phyloP scores from a whole-genome alignment of 129 eudicot genomes.

The Saposhnikovia divaricata region DNA sequence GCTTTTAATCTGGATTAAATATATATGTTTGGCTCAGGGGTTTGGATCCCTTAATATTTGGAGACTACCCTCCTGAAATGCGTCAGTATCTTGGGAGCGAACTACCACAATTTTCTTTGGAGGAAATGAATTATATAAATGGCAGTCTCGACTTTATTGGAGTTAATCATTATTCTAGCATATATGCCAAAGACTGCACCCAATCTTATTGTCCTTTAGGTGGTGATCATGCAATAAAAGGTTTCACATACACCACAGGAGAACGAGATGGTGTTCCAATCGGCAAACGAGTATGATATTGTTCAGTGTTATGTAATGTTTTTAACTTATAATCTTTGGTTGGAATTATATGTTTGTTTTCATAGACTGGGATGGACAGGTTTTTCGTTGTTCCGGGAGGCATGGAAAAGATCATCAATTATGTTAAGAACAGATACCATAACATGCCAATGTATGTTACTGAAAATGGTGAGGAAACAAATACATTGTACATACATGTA shows the following conservation, averaged over 20 bases:
- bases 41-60: slow-evolving; percentile 69
- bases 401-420: slow-evolving; percentile 49
- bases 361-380: slow-evolving; percentile 45
- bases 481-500: background rate
- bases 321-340: background rate
- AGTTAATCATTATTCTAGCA: slow-evolving; percentile 63
- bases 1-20: background rate
- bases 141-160: slow-evolving; percentile 70
- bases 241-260: slow-evolving; percentile 36
- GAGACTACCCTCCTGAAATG: slow-evolving; percentile 87
- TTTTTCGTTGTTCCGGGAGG: slow-evolving; percentile 76
- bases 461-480: slow-evolving; percentile 66
- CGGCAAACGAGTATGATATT: slow-evolving; percentile 46
- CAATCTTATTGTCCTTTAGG: slow-evolving; percentile 36
- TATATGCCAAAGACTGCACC: slow-evolving; percentile 69
- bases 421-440: slow-evolving; percentile 57
- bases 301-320: background rate
- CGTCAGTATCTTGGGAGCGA: slow-evolving; percentile 41
- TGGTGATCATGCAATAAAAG: slow-evolving; percentile 43
- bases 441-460: slow-evolving; percentile 77
- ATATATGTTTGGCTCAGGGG: slow-evolving; percentile 31
- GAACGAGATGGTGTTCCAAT: slow-evolving; percentile 59
- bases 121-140: slow-evolving; percentile 43
- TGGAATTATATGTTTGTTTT: background rate
- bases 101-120: slow-evolving; percentile 52